Conservation (phyloP, 805 yeast genomes). For the Alloascoidea africana region DNA sequence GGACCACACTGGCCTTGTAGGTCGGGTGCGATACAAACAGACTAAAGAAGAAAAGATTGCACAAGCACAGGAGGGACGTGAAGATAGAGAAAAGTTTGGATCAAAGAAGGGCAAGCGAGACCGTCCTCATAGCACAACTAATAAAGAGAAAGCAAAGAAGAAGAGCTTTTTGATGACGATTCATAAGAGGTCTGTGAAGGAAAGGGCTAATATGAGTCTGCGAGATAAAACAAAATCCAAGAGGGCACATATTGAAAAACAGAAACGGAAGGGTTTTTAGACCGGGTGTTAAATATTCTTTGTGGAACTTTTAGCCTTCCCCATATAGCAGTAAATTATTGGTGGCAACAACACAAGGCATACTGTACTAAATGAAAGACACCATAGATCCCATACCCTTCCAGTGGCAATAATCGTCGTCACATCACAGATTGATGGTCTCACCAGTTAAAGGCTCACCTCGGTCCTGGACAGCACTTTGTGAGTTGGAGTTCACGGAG, state of each 20-base stretch:
- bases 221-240: constrained; percentile 82
- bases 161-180: constrained; percentile 99
- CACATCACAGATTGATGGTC: no score
- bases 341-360: no score
- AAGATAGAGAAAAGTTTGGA: constrained; percentile 83
- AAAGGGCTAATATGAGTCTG: constrained; percentile 79
- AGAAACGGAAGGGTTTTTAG: constrained; percentile 72
- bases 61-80: constrained; percentile 78
- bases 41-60: constrained; percentile 84
- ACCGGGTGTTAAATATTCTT: background rate
- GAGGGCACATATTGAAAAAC: constrained; percentile 76
- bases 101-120: constrained; percentile 72
- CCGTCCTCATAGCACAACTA: constrained; percentile 77
- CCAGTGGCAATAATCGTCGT: no score
- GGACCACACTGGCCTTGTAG: constrained; percentile 64
- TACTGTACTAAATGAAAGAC: background rate
- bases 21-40: constrained; percentile 69
- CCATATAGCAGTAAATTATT: background rate
- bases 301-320: background rate
- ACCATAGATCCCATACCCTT: no score
- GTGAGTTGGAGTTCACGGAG: no score
- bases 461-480: no score
- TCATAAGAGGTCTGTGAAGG: constrained; percentile 88
- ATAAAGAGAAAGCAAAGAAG: constrained; percentile 91
- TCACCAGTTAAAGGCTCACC: no score